Percentiles rank a stretch among this genome's conserved stretches.
Evolutionary conservation across 2,329 filamentous ascomycete species (phyloP).

Genomic region (Ceratocystis diversiconidia): DNA sequence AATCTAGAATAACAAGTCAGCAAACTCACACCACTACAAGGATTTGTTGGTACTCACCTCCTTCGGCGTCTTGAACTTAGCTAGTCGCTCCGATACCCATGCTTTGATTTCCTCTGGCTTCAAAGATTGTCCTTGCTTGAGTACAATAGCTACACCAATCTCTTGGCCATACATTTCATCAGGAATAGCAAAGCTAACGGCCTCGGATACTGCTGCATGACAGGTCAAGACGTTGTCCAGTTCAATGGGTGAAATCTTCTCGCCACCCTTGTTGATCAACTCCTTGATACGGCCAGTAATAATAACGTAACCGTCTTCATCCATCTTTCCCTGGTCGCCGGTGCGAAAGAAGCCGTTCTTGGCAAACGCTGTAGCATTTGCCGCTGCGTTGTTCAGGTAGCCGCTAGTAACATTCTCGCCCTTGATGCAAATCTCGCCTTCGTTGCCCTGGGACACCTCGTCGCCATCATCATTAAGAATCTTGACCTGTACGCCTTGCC

Average conservation of each 20-base stretch:
- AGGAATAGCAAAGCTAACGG: conserved; percentile 69
- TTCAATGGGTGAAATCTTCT: conserved; percentile 82
- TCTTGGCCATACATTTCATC: conserved; percentile 78
- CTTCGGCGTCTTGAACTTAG: conserved; percentile 77
- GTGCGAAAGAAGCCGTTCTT: conserved; percentile 72
- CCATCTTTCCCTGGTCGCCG: conserved; percentile 70
- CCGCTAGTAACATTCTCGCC: conserved; percentile 75
- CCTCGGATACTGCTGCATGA: conserved; percentile 59
- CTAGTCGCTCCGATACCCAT: conserved; percentile 56
- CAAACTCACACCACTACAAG: not conserved
- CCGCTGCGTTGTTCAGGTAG: conserved; percentile 68
- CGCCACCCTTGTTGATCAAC: conserved; percentile 78
- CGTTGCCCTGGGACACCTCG: conserved; percentile 51
- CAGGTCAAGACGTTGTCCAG: conserved; percentile 70
- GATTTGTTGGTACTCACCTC: conserved; percentile 36
- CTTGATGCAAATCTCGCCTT: conserved; percentile 71
- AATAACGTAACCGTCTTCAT: conserved; percentile 65
- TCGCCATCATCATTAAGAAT: conserved; percentile 59
- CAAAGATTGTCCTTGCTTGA: conserved; percentile 48
- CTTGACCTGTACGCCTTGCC: conserved; percentile 67
- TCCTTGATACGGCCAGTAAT: conserved; percentile 92
- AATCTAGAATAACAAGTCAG: conserved; percentile 33
- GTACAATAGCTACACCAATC: conserved; percentile 60
- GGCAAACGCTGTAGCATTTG: conserved; percentile 62
- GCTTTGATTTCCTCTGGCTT: conserved; percentile 46